These are phyloP conservation scores for Acer campestre DNA, from an alignment of 345 rosid species.

Conservation along the genomic window DNA sequence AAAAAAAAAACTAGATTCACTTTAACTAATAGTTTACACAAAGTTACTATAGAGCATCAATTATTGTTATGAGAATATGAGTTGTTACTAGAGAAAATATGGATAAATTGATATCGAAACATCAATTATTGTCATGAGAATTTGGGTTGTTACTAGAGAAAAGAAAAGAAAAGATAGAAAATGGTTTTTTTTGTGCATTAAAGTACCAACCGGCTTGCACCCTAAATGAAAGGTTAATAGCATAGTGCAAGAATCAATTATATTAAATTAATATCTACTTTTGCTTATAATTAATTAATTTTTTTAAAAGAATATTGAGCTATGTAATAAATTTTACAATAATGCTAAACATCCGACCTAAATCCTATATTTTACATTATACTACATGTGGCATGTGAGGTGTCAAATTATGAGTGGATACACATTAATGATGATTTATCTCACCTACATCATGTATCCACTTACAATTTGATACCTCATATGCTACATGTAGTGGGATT, in stretches of 20 bases:
- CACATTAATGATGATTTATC: too few species aligned
- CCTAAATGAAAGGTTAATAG: too few species aligned
- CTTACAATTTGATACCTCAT: too few species aligned
- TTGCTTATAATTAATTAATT: background rate
- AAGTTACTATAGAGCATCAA: background rate
- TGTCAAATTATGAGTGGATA: too few species aligned
- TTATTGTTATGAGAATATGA: background rate
- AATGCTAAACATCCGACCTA: too few species aligned
- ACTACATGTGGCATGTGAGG: too few species aligned
- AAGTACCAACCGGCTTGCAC: slow-evolving; percentile 11
- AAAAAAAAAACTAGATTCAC: background rate
- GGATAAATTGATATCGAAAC: too few species aligned
- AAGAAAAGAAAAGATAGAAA: background rate
- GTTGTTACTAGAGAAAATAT: background rate
- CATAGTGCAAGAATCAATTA: background rate
- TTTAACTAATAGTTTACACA: background rate
- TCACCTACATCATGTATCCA: too few species aligned
- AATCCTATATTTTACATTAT: too few species aligned
- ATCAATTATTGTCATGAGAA: background rate
- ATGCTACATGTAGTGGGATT: too few species aligned
- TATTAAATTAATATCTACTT: background rate
- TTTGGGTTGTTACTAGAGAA: background rate
- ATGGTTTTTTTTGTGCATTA: background rate
- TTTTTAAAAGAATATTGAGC: too few species aligned
- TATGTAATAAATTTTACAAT: background rate